A percentile compares a stretch with the other conserved stretches of the same genome.
Evolutionary conservation across 345 rosid species (phyloP).

Genomic region (Lepidium didymum): DNA sequence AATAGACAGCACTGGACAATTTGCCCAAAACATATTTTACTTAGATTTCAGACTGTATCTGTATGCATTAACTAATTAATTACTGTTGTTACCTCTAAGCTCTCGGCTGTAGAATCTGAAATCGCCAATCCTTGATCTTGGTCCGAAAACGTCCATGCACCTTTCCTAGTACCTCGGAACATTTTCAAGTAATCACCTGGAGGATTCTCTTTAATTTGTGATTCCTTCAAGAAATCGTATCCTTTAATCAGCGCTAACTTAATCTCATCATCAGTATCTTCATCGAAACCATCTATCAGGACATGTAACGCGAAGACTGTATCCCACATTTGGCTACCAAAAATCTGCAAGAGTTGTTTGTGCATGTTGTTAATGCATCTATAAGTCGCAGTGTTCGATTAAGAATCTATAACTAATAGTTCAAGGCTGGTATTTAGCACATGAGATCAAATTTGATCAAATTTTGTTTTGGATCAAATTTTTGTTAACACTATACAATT

Average conservation of each 20-base stretch:
- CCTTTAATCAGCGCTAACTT: not conserved
- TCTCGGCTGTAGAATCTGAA: not conserved
- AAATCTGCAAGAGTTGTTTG: slow-evolving; percentile 5
- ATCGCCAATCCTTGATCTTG: not conserved
- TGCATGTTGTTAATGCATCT: too few species aligned
- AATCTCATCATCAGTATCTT: not conserved
- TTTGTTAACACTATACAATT: too few species aligned
- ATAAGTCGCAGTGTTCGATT: too few species aligned
- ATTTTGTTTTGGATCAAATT: too few species aligned
- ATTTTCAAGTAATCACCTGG: not conserved
- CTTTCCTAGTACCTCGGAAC: not conserved
- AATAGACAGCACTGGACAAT: not conserved
- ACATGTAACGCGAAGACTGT: slow-evolving; percentile 28
- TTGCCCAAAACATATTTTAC: too few species aligned
- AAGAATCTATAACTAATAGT: too few species aligned
- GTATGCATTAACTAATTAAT: not conserved
- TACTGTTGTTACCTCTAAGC: not conserved
- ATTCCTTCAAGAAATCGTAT: not conserved
- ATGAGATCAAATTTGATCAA: too few species aligned
- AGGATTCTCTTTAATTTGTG: not conserved
- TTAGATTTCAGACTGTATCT: too few species aligned
- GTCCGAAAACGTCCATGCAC: not conserved
- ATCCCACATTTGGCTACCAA: slow-evolving; percentile 39
- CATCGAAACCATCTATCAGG: slow-evolving; percentile 6
- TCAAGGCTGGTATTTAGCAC: too few species aligned